Evolutionary conservation across 768 basidiomycete species (phyloP).

Genomic region (Boletus coccyginus): DNA sequence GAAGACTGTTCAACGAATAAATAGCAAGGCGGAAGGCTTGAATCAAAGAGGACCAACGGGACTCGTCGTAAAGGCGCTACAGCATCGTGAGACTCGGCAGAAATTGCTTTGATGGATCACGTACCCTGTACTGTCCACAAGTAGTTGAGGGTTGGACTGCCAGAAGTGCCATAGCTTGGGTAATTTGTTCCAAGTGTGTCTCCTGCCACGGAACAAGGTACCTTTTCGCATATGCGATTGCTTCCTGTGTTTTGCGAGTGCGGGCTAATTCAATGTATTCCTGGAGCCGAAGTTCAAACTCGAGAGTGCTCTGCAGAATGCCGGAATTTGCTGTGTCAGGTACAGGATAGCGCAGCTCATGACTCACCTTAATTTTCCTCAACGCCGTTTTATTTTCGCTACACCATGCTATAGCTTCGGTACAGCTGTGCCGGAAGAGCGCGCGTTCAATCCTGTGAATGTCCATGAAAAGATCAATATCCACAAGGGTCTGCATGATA

Average conservation of each 20-base stretch:
- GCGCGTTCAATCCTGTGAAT: constrained; percentile 85
- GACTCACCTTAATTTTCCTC: constrained; percentile 79
- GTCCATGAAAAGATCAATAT: constrained; percentile 89
- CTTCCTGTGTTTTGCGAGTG: constrained; percentile 59
- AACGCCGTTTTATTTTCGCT: constrained; percentile 93
- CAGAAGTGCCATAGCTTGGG: constrained; percentile 72
- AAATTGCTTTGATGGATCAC: constrained; percentile 13
- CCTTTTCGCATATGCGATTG: constrained; percentile 82
- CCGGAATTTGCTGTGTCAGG: constrained; percentile 17
- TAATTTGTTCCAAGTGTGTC: constrained; percentile 75
- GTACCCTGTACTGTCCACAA: constrained; percentile 78
- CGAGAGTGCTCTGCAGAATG: constrained; percentile 75
- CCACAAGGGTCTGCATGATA: constrained; percentile 67
- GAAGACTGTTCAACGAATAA: constrained; percentile 83
- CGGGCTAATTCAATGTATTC: constrained; percentile 94
- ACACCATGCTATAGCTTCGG: constrained; percentile 93
- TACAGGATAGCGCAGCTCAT: constrained; percentile 6
- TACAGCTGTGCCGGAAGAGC: constrained; percentile 69
- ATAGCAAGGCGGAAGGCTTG: constrained; percentile 82
- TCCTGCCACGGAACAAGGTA: constrained; percentile 80
- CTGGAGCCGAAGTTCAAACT: constrained; percentile 94
- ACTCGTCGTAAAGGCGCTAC: constrained; percentile 79
- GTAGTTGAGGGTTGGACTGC: constrained; percentile 70
- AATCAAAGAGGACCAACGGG: constrained; percentile 74
- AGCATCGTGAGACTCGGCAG: constrained; percentile 10